Evolutionary conservation across 1,284 basidiomycete species (phyloP), one percentile per base, ranked within the genome.

Genomic region (Amylostereum chailletii): DNA sequence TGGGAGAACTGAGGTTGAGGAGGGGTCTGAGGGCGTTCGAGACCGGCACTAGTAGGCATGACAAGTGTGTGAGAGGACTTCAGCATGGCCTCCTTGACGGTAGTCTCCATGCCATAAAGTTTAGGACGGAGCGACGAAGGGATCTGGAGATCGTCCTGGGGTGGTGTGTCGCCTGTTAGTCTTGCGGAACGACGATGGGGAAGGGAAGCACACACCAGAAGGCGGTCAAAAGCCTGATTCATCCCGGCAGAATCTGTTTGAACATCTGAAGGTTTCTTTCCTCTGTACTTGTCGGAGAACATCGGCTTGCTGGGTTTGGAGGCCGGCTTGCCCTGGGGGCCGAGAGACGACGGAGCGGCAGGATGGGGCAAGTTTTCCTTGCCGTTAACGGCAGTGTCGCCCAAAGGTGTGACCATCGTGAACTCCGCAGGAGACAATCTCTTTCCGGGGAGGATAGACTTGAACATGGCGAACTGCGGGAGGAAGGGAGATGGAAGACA

Each of bases 31-130:
- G 42, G 42, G 27, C 42, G 42, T 6, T 40, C 39, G 9, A 30
- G 4, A 11, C 61, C 55, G 19, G 73, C 58, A 19, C 19, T 19
- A 19, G 19, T 19, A 0, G 72, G 62, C 30, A 67, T 58, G 32
- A 73, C 72, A 58, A 91, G 71, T 9, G 79, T 77, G 30, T 84
- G 81, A 2, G 89, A 88, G 0, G 89, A 90, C 59, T 87, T 90
- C 49, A 94, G 70, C 86, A 94, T 92, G n/a, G 87, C 86, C 2
- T 86, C 86, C 60, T 93, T 93, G 38, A 94, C 90, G 1, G 82
- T 79, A 0, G 81, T 68, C 53, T 90, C 88, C 76, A 94, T 87
- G 27, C 78, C 77, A 38, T 74, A 70, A 4, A 94, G 76, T 65
- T 90, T 90, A 1, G 82, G 81, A 8, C 90, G 77, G 11, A 92